Evolutionary conservation across 2,329 filamentous ascomycete species (phyloP).

Genomic region (Fusarium lyarnte): DNA sequence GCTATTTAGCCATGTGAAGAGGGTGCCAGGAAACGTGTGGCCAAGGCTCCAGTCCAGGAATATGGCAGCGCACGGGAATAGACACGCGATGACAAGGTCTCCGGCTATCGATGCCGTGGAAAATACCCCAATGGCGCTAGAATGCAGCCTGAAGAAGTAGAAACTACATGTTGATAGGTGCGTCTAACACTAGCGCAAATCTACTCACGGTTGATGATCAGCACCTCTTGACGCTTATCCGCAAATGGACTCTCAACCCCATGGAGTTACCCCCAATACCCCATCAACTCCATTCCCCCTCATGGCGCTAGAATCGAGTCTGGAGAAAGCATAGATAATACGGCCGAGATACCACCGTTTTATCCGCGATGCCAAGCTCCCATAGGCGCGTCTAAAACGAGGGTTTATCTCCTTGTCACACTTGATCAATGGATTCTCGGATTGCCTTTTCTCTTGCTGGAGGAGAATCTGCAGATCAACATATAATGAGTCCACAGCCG

Average conservation of each 20-base stretch:
- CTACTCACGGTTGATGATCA: background rate
- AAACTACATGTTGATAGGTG: background rate
- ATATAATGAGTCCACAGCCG: background rate
- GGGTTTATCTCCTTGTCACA: background rate
- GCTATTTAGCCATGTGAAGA: background rate
- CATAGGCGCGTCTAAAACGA: slow-evolving; percentile 1
- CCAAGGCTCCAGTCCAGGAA: background rate
- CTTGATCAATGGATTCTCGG: background rate
- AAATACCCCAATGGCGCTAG: background rate
- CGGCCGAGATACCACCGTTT: background rate
- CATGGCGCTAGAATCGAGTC: background rate
- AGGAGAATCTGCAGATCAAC: background rate
- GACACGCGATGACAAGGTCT: background rate
- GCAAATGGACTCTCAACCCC: background rate
- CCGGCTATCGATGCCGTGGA: background rate
- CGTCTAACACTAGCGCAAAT: background rate
- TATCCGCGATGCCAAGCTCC: background rate
- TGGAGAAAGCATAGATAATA: background rate
- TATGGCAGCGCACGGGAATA: background rate
- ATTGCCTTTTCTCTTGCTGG: background rate
- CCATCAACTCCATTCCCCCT: background rate
- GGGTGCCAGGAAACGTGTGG: background rate
- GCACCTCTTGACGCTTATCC: background rate
- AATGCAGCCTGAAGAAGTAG: background rate
- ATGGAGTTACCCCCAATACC: background rate